Evolutionary conservation across 768 basidiomycete genomes (phyloP).

Genomic region (Boletus coccyginus): DNA sequence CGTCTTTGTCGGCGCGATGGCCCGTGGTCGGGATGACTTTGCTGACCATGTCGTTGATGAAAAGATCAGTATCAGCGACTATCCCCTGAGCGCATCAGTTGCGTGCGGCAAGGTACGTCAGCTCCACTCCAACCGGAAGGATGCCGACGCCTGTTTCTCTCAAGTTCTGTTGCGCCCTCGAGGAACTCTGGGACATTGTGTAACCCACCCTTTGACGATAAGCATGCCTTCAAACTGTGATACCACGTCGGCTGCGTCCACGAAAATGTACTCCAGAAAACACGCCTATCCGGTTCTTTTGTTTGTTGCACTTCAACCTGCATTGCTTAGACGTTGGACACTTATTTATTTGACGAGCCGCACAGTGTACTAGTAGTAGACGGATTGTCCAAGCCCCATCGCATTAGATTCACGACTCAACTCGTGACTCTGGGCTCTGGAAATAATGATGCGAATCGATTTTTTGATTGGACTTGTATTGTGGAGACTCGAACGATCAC

Average conservation of each 20-base stretch:
- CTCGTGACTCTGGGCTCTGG: constrained; percentile 33
- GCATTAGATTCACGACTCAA: constrained; percentile 35
- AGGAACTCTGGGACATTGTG: constrained; percentile 94
- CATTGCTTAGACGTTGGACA: constrained; percentile 19
- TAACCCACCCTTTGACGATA: constrained; percentile 32
- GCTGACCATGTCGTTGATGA: constrained; percentile 93
- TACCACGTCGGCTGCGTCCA: constrained; percentile 2
- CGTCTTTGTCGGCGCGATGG: constrained; percentile 98
- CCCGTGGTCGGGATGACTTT: constrained; percentile 93
- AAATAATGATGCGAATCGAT: constrained; percentile 31
- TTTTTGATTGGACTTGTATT: not conserved
- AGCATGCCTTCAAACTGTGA: constrained; percentile 12
- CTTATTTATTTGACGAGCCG: constrained; percentile 19
- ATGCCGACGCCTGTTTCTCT: not conserved
- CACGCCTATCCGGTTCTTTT: not conserved
- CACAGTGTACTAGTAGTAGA: constrained; percentile 30
- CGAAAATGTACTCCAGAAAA: constrained; percentile 12
- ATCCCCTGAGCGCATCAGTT: constrained; percentile 87
- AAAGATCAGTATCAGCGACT: constrained; percentile 96
- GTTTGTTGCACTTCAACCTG: constrained; percentile 35
- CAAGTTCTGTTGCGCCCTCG: constrained; percentile 87
- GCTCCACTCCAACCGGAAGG: not conserved
- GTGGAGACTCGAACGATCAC: too few relatives aligned
- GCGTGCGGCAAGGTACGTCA: constrained; percentile 91
- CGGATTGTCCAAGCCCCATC: constrained; percentile 27